phyloP scores from a whole-genome alignment of 2,329 filamentous ascomycete species.

The Sclerotinia borealis region DNA sequence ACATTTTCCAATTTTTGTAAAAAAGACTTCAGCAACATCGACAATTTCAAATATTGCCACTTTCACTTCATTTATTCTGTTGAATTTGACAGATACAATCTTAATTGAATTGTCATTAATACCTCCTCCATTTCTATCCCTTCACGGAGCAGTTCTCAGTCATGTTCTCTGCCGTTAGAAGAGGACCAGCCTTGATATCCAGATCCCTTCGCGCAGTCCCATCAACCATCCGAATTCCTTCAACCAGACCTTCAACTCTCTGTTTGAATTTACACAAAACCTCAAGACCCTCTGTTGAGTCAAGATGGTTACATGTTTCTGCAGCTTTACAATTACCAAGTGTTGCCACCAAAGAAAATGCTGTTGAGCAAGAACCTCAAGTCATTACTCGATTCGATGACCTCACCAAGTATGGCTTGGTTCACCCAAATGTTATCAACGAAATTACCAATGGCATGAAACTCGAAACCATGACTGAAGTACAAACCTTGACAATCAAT shows the following conservation, averaged over 20 bases:
- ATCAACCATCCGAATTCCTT: constrained; percentile 24
- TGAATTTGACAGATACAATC: background rate
- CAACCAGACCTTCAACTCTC: constrained; percentile 24
- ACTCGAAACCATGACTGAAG: constrained; percentile 46
- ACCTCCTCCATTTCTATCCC: constrained; percentile 11
- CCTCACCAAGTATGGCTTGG: constrained; percentile 27
- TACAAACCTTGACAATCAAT: constrained; percentile 78
- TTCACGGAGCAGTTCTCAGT: constrained; percentile 9
- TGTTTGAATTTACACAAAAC: constrained; percentile 19
- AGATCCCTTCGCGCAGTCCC: constrained; percentile 24
- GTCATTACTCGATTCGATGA: constrained; percentile 30
- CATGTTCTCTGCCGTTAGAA: constrained; percentile 32
- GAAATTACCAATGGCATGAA: constrained; percentile 66
- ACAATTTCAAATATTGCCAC: constrained; percentile 11
- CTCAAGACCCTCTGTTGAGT: constrained; percentile 17
- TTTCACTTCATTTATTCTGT: constrained; percentile 15
- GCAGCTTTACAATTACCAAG: constrained; percentile 19
- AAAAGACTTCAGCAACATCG: background rate
- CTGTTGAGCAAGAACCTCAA: constrained; percentile 10
- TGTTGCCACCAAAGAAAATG: constrained; percentile 11
- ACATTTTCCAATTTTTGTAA: background rate
- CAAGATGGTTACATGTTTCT: constrained; percentile 29
- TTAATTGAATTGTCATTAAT: constrained; percentile 1
- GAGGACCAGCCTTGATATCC: constrained; percentile 31
- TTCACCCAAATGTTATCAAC: constrained; percentile 30